These are phyloP conservation scores for Syncephalastrum sp. DNA, from an alignment of 371 early-diverging fungal genomes.

Conservation along the genomic window DNA sequence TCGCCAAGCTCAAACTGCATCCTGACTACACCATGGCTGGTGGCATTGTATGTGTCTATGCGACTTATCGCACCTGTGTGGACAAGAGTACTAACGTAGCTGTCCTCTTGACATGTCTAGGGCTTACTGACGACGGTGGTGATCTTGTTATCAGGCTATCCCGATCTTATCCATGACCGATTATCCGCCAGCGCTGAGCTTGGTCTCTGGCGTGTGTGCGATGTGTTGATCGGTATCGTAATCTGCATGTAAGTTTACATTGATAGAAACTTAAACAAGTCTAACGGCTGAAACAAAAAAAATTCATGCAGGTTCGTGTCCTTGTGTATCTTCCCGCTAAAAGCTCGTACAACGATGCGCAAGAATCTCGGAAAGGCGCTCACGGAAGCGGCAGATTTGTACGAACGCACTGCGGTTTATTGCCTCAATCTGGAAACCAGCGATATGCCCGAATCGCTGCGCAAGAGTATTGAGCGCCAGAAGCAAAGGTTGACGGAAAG, in stretches of 20 bases:
- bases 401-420: conserved; percentile 26
- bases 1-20: conserved; percentile 30
- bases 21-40: conserved; percentile 37
- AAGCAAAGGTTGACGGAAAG: background rate
- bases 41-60: conserved; percentile 37
- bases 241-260: conserved; percentile 31
- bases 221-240: conserved; percentile 35
- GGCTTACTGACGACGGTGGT: conserved; percentile 32
- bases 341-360: conserved; percentile 31
- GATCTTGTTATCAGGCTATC: conserved; percentile 35
- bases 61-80: background rate
- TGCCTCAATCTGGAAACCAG: conserved; percentile 21
- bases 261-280: background rate
- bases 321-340: conserved; percentile 34
- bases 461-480: background rate
- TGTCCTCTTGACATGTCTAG: conserved; percentile 12
- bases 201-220: conserved; percentile 33
- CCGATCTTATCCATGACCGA: conserved; percentile 25
- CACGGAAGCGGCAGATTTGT: conserved; percentile 35
- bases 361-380: conserved; percentile 35
- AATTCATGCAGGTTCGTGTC: conserved; percentile 12
- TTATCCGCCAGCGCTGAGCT: conserved; percentile 23
- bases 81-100: background rate
- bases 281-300: background rate
- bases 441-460: conserved; percentile 1